Conservation (phyloP, 1,284 basidiomycete genomes). For the Agaricales sp. region DNA sequence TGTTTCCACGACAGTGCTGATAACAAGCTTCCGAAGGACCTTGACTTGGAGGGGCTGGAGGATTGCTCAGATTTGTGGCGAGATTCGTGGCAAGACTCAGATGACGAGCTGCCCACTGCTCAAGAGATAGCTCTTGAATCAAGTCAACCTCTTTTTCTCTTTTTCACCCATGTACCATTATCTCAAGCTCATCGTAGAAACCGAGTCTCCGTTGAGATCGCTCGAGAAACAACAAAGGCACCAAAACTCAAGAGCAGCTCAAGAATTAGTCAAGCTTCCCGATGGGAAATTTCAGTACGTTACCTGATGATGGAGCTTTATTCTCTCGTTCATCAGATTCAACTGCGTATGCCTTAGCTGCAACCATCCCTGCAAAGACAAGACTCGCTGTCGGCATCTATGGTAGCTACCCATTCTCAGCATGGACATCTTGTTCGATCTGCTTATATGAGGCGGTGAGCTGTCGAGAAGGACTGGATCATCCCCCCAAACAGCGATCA, state of each 20-base stretch:
- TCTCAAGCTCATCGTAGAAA: neutral
- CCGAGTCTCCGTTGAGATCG: neutral
- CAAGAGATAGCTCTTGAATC: neutral
- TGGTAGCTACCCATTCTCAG: slow-evolving; percentile 33
- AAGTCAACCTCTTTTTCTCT: neutral
- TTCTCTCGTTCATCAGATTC: neutral
- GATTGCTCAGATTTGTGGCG: slow-evolving; percentile 60
- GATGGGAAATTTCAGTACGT: slow-evolving; percentile 35
- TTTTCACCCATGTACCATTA: slow-evolving; percentile 1
- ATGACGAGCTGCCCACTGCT: slow-evolving; percentile 19
- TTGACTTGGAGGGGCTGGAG: slow-evolving; percentile 53
- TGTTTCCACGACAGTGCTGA: neutral
- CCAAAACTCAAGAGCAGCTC: neutral
- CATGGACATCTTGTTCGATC: neutral
- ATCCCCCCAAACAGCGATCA: slow-evolving; percentile 36
- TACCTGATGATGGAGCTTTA: neutral
- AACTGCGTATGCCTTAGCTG: slow-evolving; percentile 37
- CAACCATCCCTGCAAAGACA: slow-evolving; percentile 73
- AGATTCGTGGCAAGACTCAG: slow-evolving; percentile 38
- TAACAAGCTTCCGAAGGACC: slow-evolving; percentile 31
- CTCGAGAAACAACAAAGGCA: neutral
- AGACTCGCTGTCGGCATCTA: slow-evolving; percentile 58
- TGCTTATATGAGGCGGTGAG: slow-evolving; percentile 24
- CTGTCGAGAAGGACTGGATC: slow-evolving; percentile 57
- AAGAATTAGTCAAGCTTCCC: slow-evolving; percentile 15